Percentiles rank a stretch among this genome's conserved stretches.
These are phyloP conservation scores for Hyaloscypha finlandica DNA, from an alignment of 495 filamentous ascomycete genomes.

Conservation along the genomic window DNA sequence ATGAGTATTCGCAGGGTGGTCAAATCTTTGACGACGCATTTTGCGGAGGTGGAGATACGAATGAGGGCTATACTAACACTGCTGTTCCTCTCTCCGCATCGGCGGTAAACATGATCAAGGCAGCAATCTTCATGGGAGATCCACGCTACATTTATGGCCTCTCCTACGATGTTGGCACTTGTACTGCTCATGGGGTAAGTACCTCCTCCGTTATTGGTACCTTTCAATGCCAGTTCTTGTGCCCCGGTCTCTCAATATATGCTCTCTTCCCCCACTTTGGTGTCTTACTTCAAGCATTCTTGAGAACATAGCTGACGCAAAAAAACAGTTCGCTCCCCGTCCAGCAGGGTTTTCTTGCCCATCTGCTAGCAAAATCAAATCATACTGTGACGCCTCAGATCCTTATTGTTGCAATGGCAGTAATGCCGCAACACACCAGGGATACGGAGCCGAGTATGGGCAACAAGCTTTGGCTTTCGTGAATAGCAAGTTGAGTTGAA, in stretches of 20 bases:
- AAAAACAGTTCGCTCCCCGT: constrained; percentile 53
- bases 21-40: constrained; percentile 66
- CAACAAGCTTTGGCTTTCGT: constrained; percentile 56
- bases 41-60: constrained; percentile 60
- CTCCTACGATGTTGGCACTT: constrained; percentile 65
- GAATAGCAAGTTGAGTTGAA: constrained; percentile 43
- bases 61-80: constrained; percentile 48
- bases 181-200: constrained; percentile 58
- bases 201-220: background rate
- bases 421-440: constrained; percentile 56
- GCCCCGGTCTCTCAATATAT: no score
- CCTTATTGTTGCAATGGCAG: constrained; percentile 68
- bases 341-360: constrained; percentile 57
- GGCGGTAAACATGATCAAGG: constrained; percentile 55
- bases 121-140: constrained; percentile 65
- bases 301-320: background rate
- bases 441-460: constrained; percentile 62
- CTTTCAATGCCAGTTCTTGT: background rate
- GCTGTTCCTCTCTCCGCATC: constrained; percentile 49
- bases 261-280: no score
- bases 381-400: constrained; percentile 63
- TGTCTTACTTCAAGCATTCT: background rate
- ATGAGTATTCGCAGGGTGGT: constrained; percentile 45
- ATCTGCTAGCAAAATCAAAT: constrained; percentile 53
- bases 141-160: constrained; percentile 55